Evolutionary conservation across 2,329 filamentous ascomycete species (phyloP), one percentile per base, ranked within the genome.

Genomic region (Xylaria arbuscula): DNA sequence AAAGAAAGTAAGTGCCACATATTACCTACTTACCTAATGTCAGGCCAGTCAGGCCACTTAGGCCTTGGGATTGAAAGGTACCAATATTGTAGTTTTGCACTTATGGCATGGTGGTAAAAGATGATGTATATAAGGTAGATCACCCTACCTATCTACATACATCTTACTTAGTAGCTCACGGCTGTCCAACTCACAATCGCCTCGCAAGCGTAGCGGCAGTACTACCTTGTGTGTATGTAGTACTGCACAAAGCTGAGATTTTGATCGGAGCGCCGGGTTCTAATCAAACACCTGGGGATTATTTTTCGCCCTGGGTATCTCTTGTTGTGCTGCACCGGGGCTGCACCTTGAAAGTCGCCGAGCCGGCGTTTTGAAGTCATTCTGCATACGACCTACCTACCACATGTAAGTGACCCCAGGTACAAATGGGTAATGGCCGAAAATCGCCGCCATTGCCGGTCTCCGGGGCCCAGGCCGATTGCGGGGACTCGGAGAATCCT

Each of bases 371-470:
- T n/a, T 45, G 15, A 45, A 45, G 40, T n/a, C 40, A 45, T 45
- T 5, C 2, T 45, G n/a, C 45, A 22, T 19, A 47, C 3, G 19
- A 17, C 40, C 3, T 47, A 17, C 40, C 40, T 42, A 17, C 36
- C 8, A 1, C 17, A 9, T 19, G 42, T 19, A 11, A 2, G 40
- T n/a, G n/a, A 8, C 40, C 17, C 4, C 9, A 42, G 19, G 54
- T 54, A 9, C 54, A 28, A 54, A 67, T 19, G 48, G 50, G 50
- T 45, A 61, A 61, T 45, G 17, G 45, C 56, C 61, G 66, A 64
- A 51, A 13, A 47, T 19, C 9, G 40, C 45, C 36, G 40, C 36
- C 45, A 47, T 61, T 8, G 61, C 66, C 66, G 66, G 66, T 53
- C 61, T 64, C 66, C 66, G 66, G 50, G n/a, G n/a, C n/a, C n/a